Conservation (phyloP, 179 eudicot genomes). For the Beta corolliflora region DNA sequence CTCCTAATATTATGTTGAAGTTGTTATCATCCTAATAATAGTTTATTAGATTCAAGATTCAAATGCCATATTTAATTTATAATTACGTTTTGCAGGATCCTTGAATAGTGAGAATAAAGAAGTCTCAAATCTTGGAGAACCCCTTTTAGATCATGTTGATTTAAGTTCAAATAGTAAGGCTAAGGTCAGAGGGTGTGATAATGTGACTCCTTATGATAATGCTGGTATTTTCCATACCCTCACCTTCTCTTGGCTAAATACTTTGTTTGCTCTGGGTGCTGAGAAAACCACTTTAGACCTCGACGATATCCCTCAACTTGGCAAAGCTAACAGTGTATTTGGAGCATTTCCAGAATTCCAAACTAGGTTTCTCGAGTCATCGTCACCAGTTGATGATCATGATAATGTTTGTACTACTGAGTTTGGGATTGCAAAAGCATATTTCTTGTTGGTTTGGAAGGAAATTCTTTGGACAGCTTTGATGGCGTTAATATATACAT, state of each 20-base stretch:
- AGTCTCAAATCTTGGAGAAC: constrained; percentile 29
- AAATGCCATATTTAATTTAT: not conserved
- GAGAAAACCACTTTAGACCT: constrained; percentile 50
- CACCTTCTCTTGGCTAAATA: constrained; percentile 58
- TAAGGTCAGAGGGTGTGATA: constrained; percentile 29
- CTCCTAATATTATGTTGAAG: too few species aligned
- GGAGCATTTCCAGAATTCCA: constrained; percentile 48
- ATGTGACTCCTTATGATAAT: constrained; percentile 46
- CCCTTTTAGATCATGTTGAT: constrained; percentile 36
- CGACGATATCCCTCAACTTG: constrained; percentile 62
- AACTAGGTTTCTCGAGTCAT: constrained; percentile 30
- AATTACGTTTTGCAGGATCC: constrained; percentile 39
- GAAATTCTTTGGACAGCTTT: constrained; percentile 50
- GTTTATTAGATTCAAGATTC: too few species aligned
- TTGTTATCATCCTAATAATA: too few species aligned
- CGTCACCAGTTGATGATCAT: not conserved
- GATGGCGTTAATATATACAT: constrained; percentile 34
- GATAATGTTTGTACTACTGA: constrained; percentile 28
- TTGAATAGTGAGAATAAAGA: constrained; percentile 35
- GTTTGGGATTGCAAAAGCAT: constrained; percentile 45
- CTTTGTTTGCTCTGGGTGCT: constrained; percentile 44
- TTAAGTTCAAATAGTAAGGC: constrained; percentile 4
- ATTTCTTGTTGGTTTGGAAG: constrained; percentile 40
- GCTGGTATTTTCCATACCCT: constrained; percentile 45
- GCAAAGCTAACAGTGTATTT: constrained; percentile 42